phyloP scores from a whole-genome alignment of 768 basidiomycete species.

The Baorangia bicolor region DNA sequence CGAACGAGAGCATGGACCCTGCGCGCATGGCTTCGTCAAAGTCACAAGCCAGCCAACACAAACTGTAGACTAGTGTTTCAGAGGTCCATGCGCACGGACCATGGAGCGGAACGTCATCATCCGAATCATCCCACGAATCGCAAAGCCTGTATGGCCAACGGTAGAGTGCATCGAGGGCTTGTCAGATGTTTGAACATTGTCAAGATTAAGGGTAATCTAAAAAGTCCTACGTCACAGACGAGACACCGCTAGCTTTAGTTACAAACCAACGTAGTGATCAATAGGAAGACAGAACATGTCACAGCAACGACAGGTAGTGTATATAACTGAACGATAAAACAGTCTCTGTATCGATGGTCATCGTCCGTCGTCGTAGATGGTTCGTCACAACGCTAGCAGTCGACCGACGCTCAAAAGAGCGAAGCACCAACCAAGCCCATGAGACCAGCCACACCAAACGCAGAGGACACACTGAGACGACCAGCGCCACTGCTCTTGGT shows the following conservation, averaged over 20 bases:
- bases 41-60: too few relatives aligned
- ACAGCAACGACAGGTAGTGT: constrained; percentile 19
- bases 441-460: constrained; percentile 46
- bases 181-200: neutral
- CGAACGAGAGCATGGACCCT: too few relatives aligned
- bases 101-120: too few relatives aligned
- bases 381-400: constrained; percentile 4
- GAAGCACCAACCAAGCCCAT: constrained; percentile 52
- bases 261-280: constrained; percentile 20
- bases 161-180: too few relatives aligned
- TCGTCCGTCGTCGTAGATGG: constrained; percentile 13
- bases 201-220: neutral
- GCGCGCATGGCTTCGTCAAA: too few relatives aligned
- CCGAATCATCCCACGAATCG: too few relatives aligned
- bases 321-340: constrained; percentile 18
- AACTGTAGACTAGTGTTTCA: too few relatives aligned
- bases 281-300: constrained; percentile 5
- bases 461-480: constrained; percentile 28
- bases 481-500: constrained; percentile 33
- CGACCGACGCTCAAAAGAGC: constrained; percentile 37
- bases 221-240: constrained; percentile 9
- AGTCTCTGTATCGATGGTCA: constrained; percentile 6
- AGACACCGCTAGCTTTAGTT: constrained; percentile 2
- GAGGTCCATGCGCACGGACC: too few relatives aligned
- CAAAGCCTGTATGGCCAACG: too few relatives aligned